A percentile compares a stretch with the other conserved stretches of the same genome.
Evolutionary conservation across 2,329 filamentous ascomycete genomes (phyloP).

Genomic region (Microcyclospora pomicola): DNA sequence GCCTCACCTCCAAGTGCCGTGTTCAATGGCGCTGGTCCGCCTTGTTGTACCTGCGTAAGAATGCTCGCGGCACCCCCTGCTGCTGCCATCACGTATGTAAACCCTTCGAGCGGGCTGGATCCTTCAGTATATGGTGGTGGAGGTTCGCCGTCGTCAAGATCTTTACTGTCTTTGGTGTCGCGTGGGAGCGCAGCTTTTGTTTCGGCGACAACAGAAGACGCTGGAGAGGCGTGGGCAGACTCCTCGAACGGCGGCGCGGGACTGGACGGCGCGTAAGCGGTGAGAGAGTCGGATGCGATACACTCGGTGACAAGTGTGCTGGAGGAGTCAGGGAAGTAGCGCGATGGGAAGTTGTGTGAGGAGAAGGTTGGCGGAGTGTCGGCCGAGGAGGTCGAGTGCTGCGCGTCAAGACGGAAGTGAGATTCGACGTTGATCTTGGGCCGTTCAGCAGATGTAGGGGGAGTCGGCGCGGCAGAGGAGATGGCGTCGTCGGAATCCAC

Average conservation of each 20-base stretch:
- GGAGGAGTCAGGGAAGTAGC: constrained; percentile 43
- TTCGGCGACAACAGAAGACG: constrained; percentile 47
- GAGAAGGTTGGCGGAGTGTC: constrained; percentile 51
- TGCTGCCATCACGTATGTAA: constrained; percentile 94
- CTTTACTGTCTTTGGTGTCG: constrained; percentile 69
- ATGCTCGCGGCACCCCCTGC: constrained; percentile 96
- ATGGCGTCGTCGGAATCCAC: constrained; percentile 23
- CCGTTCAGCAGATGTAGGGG: constrained; percentile 4
- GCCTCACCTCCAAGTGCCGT: constrained; percentile 53
- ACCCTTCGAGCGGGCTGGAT: constrained; percentile 78
- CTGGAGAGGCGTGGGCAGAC: constrained; percentile 15
- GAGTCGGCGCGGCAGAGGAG: constrained; percentile 15
- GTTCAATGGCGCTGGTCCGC: constrained; percentile 71
- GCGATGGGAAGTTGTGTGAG: constrained; percentile 48
- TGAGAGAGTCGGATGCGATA: constrained; percentile 25
- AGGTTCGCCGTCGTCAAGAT: constrained; percentile 68
- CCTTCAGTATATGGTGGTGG: constrained; percentile 95
- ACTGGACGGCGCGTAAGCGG: constrained; percentile 32
- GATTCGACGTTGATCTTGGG: constrained; percentile 19
- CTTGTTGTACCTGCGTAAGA: constrained; percentile 97
- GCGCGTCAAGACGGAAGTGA: constrained; percentile 14
- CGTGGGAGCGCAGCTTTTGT: constrained; percentile 74
- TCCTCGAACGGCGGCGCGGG: constrained; percentile 37
- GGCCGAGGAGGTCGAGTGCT: constrained; percentile 24
- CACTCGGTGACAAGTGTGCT: constrained; percentile 26